Conservation (phyloP, 495 filamentous ascomycete genomes). For the Trichoderma reesei region DNA sequence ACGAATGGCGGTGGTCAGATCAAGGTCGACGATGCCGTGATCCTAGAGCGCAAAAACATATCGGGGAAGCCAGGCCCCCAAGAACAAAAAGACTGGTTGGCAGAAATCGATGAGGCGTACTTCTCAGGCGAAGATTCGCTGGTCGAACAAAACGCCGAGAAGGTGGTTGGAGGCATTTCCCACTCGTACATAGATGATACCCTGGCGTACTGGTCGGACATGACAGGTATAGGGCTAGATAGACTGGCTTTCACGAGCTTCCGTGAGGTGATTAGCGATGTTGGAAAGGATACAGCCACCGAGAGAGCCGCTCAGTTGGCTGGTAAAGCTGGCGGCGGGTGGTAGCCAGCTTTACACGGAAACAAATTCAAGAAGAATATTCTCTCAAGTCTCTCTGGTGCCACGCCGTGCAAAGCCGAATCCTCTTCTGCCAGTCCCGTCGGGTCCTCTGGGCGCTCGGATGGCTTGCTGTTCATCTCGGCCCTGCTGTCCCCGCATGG, state of each 20-base stretch:
- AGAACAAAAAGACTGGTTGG: slow-evolving; percentile 81
- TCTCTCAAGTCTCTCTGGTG: slow-evolving; percentile 27
- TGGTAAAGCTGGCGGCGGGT: slow-evolving; percentile 86
- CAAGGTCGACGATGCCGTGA: slow-evolving; percentile 65
- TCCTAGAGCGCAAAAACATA: slow-evolving; percentile 33
- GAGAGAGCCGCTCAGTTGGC: slow-evolving; percentile 81
- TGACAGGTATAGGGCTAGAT: slow-evolving; percentile 58
- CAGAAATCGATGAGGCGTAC: slow-evolving; percentile 84
- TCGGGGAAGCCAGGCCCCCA: slow-evolving; percentile 49
- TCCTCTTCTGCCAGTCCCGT: slow-evolving; percentile 63
- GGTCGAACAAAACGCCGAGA: slow-evolving; percentile 21
- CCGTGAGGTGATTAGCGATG: slow-evolving; percentile 86
- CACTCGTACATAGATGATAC: slow-evolving; percentile 45
- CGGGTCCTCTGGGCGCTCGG: slow-evolving; percentile 64
- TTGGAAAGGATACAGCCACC: slow-evolving; percentile 74
- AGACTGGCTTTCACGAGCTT: slow-evolving; percentile 78
- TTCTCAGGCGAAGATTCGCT: slow-evolving; percentile 65
- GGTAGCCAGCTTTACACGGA: slow-evolving; percentile 41
- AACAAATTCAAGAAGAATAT: slow-evolving; percentile 13
- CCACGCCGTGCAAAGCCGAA: slow-evolving; percentile 46
- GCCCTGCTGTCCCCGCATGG: slow-evolving; percentile 30
- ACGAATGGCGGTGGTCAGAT: slow-evolving; percentile 97
- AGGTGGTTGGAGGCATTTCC: slow-evolving; percentile 43
- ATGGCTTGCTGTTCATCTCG: slow-evolving; percentile 43
- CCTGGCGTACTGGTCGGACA: slow-evolving; percentile 60